phyloP scores from a whole-genome alignment of 2,329 filamentous ascomycete genomes.

The Hortaea sp. region DNA sequence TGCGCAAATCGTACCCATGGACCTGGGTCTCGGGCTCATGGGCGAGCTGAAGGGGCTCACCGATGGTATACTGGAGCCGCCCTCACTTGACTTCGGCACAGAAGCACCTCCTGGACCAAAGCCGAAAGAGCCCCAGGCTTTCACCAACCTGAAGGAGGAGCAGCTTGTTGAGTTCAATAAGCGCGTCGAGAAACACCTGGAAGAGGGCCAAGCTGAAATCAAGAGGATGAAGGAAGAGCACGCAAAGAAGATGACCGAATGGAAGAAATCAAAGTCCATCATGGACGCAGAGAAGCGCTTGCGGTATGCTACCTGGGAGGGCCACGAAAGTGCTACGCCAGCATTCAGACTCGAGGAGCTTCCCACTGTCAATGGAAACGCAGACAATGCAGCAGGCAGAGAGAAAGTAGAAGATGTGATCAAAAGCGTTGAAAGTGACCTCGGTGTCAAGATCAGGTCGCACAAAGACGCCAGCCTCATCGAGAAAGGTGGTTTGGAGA shows the following conservation, averaged over 20 bases:
- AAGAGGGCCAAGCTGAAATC: conserved; percentile 68
- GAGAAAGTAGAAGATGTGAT: conserved; percentile 63
- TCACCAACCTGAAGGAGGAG: conserved; percentile 61
- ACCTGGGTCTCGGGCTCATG: conserved; percentile 68
- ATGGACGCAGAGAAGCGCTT: conserved; percentile 68
- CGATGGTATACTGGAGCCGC: conserved; percentile 69
- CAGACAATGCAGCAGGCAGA: conserved; percentile 22
- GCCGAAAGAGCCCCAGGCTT: conserved; percentile 32
- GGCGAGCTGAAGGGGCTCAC: conserved; percentile 76
- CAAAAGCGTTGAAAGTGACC: conserved; percentile 58
- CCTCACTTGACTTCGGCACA: conserved; percentile 22
- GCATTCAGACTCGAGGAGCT: conserved; percentile 42
- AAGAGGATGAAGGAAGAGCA: conserved; percentile 75
- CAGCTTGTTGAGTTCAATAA: conserved; percentile 76
- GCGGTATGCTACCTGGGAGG: conserved; percentile 51
- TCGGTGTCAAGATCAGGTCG: conserved; percentile 52
- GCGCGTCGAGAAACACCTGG: conserved; percentile 61
- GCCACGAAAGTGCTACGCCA: conserved; percentile 20
- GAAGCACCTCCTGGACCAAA: conserved; percentile 24
- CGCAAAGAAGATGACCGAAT: conserved; percentile 64
- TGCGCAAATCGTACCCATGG: conserved; percentile 73
- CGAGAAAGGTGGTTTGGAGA: conserved; percentile 26
- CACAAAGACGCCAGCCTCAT: conserved; percentile 20
- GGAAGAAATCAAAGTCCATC: conserved; percentile 58
- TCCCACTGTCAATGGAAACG: conserved; percentile 25